phyloP scores from a whole-genome alignment of 495 filamentous ascomycete genomes.

The Daldinia bambusicola region DNA sequence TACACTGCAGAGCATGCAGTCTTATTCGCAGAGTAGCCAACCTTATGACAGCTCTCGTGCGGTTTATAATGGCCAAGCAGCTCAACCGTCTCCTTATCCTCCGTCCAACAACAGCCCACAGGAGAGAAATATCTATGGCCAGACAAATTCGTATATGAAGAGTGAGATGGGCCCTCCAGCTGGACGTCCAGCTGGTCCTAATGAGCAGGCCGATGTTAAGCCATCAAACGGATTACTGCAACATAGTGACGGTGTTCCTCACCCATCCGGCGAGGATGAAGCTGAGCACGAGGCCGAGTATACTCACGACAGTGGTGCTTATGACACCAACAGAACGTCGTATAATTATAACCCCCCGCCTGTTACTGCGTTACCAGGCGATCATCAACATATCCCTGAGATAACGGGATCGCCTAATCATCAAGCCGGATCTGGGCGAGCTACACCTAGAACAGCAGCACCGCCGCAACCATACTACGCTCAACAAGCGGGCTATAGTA shows the following conservation, averaged over 20 bases:
- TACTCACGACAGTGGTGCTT: slow-evolving; percentile 75
- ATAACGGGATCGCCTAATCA: slow-evolving; percentile 88
- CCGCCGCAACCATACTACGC: slow-evolving; percentile 78
- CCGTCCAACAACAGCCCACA: slow-evolving; percentile 70
- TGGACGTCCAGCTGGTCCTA: slow-evolving; percentile 63
- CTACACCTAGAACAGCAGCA: slow-evolving; percentile 81
- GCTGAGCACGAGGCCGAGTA: slow-evolving; percentile 83
- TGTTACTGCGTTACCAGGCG: slow-evolving; percentile 71
- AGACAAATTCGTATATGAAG: slow-evolving; percentile 78
- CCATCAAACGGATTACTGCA: slow-evolving; percentile 69
- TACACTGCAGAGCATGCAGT: slow-evolving; percentile 78
- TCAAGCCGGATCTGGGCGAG: slow-evolving; percentile 83
- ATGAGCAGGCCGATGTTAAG: slow-evolving; percentile 75
- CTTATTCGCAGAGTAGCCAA: slow-evolving; percentile 74
- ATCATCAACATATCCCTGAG: slow-evolving; percentile 85
- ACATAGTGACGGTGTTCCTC: slow-evolving; percentile 64
- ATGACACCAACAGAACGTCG: slow-evolving; percentile 73
- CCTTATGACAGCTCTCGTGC: slow-evolving; percentile 80
- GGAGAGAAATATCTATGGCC: slow-evolving; percentile 76
- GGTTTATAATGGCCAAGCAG: slow-evolving; percentile 80
- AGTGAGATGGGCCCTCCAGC: slow-evolving; percentile 92
- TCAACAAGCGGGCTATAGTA: slow-evolving; percentile 73
- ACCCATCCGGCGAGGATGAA: slow-evolving; percentile 74
- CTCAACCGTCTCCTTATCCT: slow-evolving; percentile 76
- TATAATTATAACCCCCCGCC: slow-evolving; percentile 79